phyloP scores from a whole-genome alignment of 148 eudicot genomes.

The Rhododendron vialii region DNA sequence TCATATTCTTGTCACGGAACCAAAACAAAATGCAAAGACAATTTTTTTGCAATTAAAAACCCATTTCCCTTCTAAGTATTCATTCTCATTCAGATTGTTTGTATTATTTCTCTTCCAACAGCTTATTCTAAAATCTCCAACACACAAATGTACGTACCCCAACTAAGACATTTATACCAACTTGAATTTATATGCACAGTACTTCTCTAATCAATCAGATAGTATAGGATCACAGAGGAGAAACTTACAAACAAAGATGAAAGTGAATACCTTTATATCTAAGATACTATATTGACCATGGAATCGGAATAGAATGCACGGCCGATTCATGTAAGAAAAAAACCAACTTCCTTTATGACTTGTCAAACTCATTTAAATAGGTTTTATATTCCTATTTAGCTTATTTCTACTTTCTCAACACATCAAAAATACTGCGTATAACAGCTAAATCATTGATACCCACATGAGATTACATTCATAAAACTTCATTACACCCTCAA shows the following conservation, averaged over 20 bases:
- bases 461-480: not conserved
- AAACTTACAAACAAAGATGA: not conserved
- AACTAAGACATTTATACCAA: not conserved
- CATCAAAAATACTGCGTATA: not conserved
- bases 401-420: not conserved
- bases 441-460: not conserved
- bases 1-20: not conserved
- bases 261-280: not conserved
- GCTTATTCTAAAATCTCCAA: not conserved
- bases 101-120: not conserved
- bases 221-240: not conserved
- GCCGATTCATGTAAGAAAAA: not conserved
- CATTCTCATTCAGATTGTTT: not conserved
- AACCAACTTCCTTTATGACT: not conserved
- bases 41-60: not conserved
- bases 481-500: not conserved
- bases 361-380: not conserved
- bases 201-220: not conserved
- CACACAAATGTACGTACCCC: not conserved
- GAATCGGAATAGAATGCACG: not conserved
- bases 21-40: not conserved
- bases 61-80: not conserved
- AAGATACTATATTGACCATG: not conserved
- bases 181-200: not conserved
- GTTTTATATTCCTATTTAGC: not conserved